phyloP scores from a whole-genome alignment of 305 asterid genomes.

The Rubia peregrina region DNA sequence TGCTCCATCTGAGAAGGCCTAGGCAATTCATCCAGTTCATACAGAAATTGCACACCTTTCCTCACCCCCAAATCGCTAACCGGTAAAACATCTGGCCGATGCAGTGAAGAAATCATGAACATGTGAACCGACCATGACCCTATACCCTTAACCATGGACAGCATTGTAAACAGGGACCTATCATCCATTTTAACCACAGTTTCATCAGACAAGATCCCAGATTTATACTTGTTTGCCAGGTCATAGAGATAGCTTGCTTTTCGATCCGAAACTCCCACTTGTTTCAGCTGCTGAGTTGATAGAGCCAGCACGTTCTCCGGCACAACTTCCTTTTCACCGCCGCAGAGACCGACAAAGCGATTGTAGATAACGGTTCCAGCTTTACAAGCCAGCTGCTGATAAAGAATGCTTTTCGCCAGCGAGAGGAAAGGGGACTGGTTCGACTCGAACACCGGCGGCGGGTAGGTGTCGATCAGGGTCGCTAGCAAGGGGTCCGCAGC shows the following conservation, averaged over 20 bases:
- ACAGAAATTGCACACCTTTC: constrained; percentile 82
- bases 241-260: constrained; percentile 85
- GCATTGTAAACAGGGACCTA: constrained; percentile 79
- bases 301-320: constrained; percentile 72
- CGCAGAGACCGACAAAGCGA: constrained; percentile 72
- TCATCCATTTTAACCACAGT: constrained; percentile 88
- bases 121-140: constrained; percentile 98
- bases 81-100: constrained; percentile 93
- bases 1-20: constrained; percentile 88
- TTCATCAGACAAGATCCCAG: constrained; percentile 78
- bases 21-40: constrained; percentile 82
- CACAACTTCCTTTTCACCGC: constrained; percentile 53
- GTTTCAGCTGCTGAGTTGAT: constrained; percentile 72
- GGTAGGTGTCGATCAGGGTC: constrained; percentile 50
- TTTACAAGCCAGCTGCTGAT: constrained; percentile 82
- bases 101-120: constrained; percentile 93
- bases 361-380: constrained; percentile 83
- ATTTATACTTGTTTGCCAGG: constrained; percentile 66
- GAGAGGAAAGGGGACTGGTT: constrained; percentile 67
- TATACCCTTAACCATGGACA: constrained; percentile 94
- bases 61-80: constrained; percentile 92
- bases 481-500: constrained; percentile 55
- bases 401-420: constrained; percentile 69
- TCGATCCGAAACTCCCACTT: constrained; percentile 86
- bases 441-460: constrained; percentile 56